Evolutionary conservation across 345 rosid species (phyloP).

Genomic region (Eucalyptus sp.): DNA sequence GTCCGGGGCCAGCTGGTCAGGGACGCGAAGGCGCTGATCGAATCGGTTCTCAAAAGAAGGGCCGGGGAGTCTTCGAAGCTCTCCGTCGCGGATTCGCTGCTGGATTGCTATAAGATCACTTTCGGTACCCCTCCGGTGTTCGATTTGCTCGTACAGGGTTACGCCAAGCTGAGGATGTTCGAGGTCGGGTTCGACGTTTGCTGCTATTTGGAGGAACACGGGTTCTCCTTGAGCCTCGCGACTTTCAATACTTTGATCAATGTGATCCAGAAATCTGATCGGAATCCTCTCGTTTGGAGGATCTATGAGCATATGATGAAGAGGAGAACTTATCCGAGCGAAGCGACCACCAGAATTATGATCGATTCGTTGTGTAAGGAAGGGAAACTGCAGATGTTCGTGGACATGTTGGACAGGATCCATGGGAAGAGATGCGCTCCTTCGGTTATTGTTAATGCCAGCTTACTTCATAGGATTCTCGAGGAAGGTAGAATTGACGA

Average conservation of each 20-base stretch:
- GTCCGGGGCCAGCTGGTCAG: constrained; percentile 33
- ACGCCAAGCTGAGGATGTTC: constrained; percentile 45
- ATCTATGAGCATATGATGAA: constrained; percentile 52
- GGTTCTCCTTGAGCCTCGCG: constrained; percentile 36
- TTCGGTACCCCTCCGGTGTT: constrained; percentile 44
- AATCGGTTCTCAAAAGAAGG: constrained; percentile 32
- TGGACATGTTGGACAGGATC: constrained; percentile 50
- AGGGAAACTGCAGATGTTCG: constrained; percentile 41
- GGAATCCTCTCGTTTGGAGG: constrained; percentile 41
- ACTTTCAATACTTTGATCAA: constrained; percentile 53
- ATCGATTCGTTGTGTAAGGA: constrained; percentile 57
- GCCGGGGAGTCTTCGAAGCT: constrained; percentile 1
- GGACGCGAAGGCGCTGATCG: constrained; percentile 60
- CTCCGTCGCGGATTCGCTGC: constrained; percentile 31
- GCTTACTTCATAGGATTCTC: constrained; percentile 36
- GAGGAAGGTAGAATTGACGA: constrained; percentile 39
- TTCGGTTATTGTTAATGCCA: constrained; percentile 42
- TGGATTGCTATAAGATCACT: constrained; percentile 22
- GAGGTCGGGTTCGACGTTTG: constrained; percentile 57
- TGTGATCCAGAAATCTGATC: constrained; percentile 41
- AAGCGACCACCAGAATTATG: constrained; percentile 31
- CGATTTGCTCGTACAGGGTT: constrained; percentile 54
- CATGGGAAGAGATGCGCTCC: constrained; percentile 65
- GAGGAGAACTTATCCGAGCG: constrained; percentile 40
- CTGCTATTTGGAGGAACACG: constrained; percentile 25